A percentile compares a stretch with the other conserved stretches of the same genome.
Conservation (phyloP, 495 filamentous ascomycete species). For the Thozetella sp. region DNA sequence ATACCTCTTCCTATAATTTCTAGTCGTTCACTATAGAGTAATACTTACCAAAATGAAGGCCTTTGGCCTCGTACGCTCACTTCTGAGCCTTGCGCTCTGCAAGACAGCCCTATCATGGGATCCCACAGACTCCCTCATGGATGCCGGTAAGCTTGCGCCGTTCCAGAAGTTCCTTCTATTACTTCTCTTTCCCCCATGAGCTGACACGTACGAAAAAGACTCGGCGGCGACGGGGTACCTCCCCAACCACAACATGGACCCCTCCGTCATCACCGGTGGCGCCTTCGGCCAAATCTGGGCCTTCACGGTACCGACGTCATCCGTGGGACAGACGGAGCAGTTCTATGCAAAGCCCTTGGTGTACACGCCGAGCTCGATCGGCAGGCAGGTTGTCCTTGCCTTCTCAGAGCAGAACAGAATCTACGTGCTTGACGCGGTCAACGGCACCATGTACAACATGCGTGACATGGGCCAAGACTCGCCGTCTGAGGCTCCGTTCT, state of each 20-base stretch:
- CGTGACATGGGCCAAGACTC: constrained; percentile 7
- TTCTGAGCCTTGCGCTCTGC: constrained; percentile 15
- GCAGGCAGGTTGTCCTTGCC: constrained; percentile 24
- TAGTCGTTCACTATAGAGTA: neutral
- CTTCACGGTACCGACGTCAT: constrained; percentile 9
- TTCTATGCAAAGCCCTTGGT: constrained; percentile 28
- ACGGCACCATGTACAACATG: constrained; percentile 18
- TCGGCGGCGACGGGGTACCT: constrained; percentile 13
- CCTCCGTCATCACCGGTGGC: constrained; percentile 7
- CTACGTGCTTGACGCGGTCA: constrained; percentile 29
- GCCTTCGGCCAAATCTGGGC: constrained; percentile 16
- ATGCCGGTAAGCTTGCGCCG: constrained; percentile 6
- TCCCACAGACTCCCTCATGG: constrained; percentile 13
- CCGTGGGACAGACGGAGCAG: constrained; percentile 9
- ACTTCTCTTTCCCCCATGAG: neutral
- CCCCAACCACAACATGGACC: constrained; percentile 15
- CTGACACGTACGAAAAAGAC: constrained; percentile 7
- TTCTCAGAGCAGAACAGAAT: constrained; percentile 28
- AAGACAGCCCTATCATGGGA: constrained; percentile 9
- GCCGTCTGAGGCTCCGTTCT: constrained; percentile 18
- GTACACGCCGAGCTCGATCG: constrained; percentile 21
- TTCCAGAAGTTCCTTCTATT: neutral
- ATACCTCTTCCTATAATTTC: constrained; percentile 3
- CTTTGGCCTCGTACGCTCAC: constrained; percentile 11
- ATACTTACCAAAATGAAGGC: constrained; percentile 8